Evolutionary conservation across 1,284 basidiomycete species (phyloP).

Genomic region (Rhodotorula sp.): DNA sequence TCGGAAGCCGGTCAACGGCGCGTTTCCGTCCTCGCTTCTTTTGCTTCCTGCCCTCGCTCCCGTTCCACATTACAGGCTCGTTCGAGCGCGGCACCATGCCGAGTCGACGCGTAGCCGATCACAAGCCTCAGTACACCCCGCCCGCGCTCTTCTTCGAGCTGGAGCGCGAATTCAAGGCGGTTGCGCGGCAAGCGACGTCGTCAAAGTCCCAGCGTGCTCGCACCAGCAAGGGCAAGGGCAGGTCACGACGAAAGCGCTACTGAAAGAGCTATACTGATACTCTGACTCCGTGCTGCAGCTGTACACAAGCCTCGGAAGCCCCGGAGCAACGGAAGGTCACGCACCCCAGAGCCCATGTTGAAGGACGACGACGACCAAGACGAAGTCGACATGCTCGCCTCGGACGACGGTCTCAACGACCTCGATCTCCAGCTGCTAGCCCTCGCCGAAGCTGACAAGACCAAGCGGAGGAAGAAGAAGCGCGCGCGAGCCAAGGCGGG

Average conservation of each 20-base stretch:
- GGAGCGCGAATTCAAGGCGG: neutral
- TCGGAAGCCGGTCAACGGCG: too few relatives aligned
- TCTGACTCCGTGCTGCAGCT: too few relatives aligned
- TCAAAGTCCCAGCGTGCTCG: too few relatives aligned
- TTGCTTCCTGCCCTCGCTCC: neutral
- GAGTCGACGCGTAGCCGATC: too few relatives aligned
- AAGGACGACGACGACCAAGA: neutral
- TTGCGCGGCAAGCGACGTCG: too few relatives aligned
- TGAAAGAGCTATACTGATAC: too few relatives aligned
- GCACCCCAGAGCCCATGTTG: too few relatives aligned
- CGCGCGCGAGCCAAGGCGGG: neutral
- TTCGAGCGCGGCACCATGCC: neutral
- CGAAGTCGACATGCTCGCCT: constrained; percentile 11
- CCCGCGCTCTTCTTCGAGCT: constrained; percentile 1
- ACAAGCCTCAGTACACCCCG: neutral
- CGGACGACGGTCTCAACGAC: neutral
- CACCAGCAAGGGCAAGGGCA: too few relatives aligned
- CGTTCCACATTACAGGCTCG: too few relatives aligned
- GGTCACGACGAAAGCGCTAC: too few relatives aligned
- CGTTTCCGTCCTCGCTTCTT: neutral
- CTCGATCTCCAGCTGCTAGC: neutral
- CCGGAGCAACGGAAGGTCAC: too few relatives aligned
- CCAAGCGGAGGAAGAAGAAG: neutral
- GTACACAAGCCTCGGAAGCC: too few relatives aligned
- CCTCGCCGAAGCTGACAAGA: neutral